phyloP scores from a whole-genome alignment of 2,329 filamentous ascomycete species.

The Ceratocystis lukuohia region DNA sequence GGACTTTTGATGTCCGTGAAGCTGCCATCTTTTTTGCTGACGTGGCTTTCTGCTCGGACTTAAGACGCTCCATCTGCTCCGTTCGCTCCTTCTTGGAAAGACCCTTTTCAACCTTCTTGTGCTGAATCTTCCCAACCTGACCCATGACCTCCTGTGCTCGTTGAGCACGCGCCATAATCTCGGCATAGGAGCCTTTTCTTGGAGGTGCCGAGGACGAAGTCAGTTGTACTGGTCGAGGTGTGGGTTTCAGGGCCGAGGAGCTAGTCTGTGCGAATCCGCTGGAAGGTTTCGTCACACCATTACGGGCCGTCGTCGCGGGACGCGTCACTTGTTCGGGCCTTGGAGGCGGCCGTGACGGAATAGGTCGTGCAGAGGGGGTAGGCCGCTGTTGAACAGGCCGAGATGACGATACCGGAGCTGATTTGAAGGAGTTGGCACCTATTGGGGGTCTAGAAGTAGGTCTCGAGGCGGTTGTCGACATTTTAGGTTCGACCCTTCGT shows the following conservation, averaged over 20 bases:
- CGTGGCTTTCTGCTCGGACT: constrained; percentile 8
- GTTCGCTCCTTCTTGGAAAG: constrained; percentile 40
- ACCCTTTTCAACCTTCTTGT: constrained; percentile 57
- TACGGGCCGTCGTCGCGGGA: constrained; percentile 2
- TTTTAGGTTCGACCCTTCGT: background rate
- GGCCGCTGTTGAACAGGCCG: constrained; percentile 22
- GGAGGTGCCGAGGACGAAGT: constrained; percentile 29
- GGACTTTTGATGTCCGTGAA: background rate
- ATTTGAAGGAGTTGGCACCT: constrained; percentile 1
- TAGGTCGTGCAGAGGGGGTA: constrained; percentile 25
- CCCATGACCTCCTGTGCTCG: constrained; percentile 47
- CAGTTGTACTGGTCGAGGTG: constrained; percentile 1
- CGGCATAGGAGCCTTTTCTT: constrained; percentile 61
- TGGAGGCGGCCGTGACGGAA: constrained; percentile 20
- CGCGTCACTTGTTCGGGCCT: constrained; percentile 22
- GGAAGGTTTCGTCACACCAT: constrained; percentile 12
- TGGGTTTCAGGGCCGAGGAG: background rate
- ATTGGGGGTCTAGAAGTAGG: background rate
- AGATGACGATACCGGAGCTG: constrained; percentile 13
- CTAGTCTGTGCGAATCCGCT: background rate
- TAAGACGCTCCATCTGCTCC: constrained; percentile 27
- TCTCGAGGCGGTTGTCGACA: constrained; percentile 1
- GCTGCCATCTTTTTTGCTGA: constrained; percentile 1
- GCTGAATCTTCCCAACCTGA: constrained; percentile 58
- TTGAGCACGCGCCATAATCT: constrained; percentile 60